phyloP scores from a whole-genome alignment of 2,329 filamentous ascomycete species.

The Cladosporium sp. region DNA sequence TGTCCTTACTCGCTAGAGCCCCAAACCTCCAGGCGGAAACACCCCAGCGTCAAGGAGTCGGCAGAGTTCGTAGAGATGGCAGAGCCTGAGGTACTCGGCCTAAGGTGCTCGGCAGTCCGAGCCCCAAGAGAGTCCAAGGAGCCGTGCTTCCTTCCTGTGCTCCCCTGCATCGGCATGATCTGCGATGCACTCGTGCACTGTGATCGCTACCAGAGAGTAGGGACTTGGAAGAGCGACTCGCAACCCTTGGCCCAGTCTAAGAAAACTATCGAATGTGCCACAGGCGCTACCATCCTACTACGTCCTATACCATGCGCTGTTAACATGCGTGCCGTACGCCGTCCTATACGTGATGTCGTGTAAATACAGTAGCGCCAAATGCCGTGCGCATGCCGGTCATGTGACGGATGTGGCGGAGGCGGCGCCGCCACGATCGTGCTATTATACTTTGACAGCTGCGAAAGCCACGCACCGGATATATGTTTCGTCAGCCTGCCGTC shows the following conservation, averaged over 20 bases:
- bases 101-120: background rate
- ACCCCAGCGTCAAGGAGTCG: background rate
- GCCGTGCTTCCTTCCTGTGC: background rate
- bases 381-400: background rate
- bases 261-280: background rate
- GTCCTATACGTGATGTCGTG: background rate
- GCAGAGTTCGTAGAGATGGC: background rate
- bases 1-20: background rate
- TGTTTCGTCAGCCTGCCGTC: background rate
- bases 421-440: background rate
- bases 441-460: background rate
- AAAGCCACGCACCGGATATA: background rate
- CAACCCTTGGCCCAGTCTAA: background rate
- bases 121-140: background rate
- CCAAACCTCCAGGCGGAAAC: background rate
- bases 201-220: background rate
- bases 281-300: background rate
- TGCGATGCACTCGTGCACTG: background rate
- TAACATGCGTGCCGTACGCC: background rate
- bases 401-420: background rate
- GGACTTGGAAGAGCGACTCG: background rate
- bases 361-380: background rate
- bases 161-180: background rate
- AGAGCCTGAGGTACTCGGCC: no score
- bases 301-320: background rate